A percentile compares a stretch with the other conserved stretches of the same genome.
These are phyloP conservation scores for Dioscorea zingiberensis DNA, from an alignment of 106 monocot genomes.

Conservation along the genomic window DNA sequence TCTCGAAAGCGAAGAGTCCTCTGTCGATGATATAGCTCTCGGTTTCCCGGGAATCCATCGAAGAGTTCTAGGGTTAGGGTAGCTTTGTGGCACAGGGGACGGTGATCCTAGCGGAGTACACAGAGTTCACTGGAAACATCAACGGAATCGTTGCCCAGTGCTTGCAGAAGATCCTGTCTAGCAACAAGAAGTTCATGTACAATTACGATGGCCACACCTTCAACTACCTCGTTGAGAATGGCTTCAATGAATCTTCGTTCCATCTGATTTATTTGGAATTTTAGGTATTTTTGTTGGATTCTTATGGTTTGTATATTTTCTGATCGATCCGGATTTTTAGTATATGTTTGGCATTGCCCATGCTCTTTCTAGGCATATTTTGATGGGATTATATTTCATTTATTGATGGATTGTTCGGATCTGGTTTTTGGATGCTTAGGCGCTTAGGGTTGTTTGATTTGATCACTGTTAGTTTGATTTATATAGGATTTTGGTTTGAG, in stretches of 20 bases:
- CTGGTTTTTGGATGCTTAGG: no score
- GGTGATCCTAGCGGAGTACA: conserved; percentile 44
- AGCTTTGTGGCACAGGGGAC: conserved; percentile 44
- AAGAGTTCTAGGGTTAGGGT: not conserved
- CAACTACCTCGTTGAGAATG: conserved; percentile 37
- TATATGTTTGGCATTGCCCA: no score
- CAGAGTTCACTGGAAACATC: conserved; percentile 56
- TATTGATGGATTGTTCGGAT: no score
- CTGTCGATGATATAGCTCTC: no score
- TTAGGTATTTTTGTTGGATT: not conserved
- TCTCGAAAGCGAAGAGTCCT: no score
- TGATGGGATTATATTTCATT: no score
- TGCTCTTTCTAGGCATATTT: no score
- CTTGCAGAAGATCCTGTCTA: conserved; percentile 35
- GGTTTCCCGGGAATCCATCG: no score
- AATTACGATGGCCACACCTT: conserved; percentile 46
- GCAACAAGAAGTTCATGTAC: conserved; percentile 43
- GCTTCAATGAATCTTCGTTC: conserved; percentile 25
- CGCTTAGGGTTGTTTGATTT: no score
- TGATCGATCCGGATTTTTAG: no score
- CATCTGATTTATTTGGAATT: not conserved
- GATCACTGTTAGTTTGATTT: no score
- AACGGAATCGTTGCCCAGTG: conserved; percentile 38
- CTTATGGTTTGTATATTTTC: not conserved
- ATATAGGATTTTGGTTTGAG: no score